phyloP scores from a whole-genome alignment of 164 flowering plant genomes.

The Annona cherimola region DNA sequence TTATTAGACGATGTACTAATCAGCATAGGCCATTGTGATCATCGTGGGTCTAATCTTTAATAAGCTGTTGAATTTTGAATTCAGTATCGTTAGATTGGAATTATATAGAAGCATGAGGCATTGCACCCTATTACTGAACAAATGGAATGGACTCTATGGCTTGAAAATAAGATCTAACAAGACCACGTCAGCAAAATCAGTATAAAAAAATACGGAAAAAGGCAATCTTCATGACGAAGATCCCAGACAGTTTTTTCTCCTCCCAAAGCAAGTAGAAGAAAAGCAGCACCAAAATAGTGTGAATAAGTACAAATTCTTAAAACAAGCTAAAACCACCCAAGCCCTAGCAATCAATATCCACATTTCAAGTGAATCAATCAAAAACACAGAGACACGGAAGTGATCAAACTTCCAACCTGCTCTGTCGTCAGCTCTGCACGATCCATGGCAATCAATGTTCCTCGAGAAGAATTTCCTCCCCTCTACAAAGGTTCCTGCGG shows the following conservation, averaged over 20 bases:
- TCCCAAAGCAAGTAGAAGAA: background rate
- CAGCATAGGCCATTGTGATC: too few species aligned
- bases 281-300: background rate
- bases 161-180: too few species aligned
- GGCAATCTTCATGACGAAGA: background rate
- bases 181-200: too few species aligned
- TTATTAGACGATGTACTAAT: too few species aligned
- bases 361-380: background rate
- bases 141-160: too few species aligned
- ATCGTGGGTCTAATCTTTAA: too few species aligned
- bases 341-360: background rate
- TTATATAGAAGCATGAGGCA: too few species aligned
- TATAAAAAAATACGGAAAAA: background rate
- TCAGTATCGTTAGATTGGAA: too few species aligned
- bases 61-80: too few species aligned
- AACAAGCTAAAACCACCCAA: background rate
- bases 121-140: too few species aligned
- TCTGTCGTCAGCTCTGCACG: slow-evolving; percentile 23
- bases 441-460: slow-evolving; percentile 12
- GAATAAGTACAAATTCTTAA: background rate
- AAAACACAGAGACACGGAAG: background rate
- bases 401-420: slow-evolving; percentile 11
- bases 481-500: background rate
- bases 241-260: background rate
- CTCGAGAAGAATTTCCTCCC: background rate